Conservation (phyloP, 768 basidiomycete genomes). For the Mycena belliarum region DNA sequence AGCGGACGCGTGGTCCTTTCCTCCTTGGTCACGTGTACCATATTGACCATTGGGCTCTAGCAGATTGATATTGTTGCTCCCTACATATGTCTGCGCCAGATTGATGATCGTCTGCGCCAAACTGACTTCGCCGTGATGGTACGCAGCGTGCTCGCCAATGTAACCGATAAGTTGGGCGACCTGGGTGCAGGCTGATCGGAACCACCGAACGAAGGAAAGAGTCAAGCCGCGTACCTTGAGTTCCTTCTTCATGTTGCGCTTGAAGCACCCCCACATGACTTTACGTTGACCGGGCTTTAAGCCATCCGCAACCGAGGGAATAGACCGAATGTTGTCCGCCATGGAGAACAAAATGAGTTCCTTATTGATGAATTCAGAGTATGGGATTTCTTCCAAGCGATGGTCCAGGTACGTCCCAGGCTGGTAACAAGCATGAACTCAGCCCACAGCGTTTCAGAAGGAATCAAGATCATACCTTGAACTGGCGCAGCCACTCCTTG, state of each 20-base stretch:
- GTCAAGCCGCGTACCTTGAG: conserved; percentile 74
- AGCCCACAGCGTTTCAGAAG: background rate
- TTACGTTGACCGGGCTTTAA: conserved; percentile 98
- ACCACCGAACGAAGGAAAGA: background rate
- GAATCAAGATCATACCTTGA: conserved; percentile 56
- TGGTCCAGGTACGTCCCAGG: conserved; percentile 95
- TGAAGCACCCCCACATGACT: conserved; percentile 95
- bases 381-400: conserved; percentile 79
- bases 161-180: conserved; percentile 96
- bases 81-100: conserved; percentile 92
- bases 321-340: conserved; percentile 98
- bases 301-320: conserved; percentile 91
- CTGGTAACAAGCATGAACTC: conserved; percentile 28
- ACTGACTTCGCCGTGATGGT: conserved; percentile 94
- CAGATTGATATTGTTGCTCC: conserved; percentile 93
- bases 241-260: conserved; percentile 87
- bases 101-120: conserved; percentile 89
- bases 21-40: conserved; percentile 90
- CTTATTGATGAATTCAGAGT: conserved; percentile 95
- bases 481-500: conserved; percentile 96
- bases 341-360: conserved; percentile 98
- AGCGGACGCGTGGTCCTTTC: conserved; percentile 95
- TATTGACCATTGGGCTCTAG: conserved; percentile 90
- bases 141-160: conserved; percentile 89
- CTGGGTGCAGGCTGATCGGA: conserved; percentile 37